phyloP scores from a whole-genome alignment of 306 rosid genomes.

The Pyrus pyrifolia region DNA sequence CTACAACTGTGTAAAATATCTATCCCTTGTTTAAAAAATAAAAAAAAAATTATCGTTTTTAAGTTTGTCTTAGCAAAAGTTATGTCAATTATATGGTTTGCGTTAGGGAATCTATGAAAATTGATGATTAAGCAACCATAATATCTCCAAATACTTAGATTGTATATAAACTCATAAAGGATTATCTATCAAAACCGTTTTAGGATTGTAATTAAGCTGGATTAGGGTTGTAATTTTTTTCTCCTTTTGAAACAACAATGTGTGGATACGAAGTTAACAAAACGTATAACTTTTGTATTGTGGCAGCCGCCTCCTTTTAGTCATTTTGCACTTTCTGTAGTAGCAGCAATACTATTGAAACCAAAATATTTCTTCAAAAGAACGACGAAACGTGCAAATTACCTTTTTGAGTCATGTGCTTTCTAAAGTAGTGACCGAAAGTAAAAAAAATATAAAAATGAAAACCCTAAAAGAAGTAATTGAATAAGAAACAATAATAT shows the following conservation, averaged over 20 bases:
- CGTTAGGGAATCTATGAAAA: not conserved
- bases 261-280: not conserved
- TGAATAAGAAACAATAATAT: too few relatives aligned
- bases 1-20: too few relatives aligned
- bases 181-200: not conserved
- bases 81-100: not conserved
- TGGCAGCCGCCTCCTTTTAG: slow-evolving; percentile 35
- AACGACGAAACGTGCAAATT: slow-evolving; percentile 6
- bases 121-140: not conserved
- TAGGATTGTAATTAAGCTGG: not conserved
- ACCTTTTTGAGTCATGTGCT: slow-evolving; percentile 20
- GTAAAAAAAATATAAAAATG: not conserved
- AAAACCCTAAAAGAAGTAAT: not conserved
- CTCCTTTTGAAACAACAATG: not conserved
- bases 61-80: not conserved
- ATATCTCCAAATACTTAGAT: not conserved
- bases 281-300: not conserved
- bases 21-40: too few relatives aligned
- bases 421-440: slow-evolving; percentile 24
- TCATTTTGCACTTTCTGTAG: slow-evolving; percentile 22
- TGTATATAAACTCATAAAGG: not conserved
- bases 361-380: not conserved
- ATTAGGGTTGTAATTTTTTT: not conserved
- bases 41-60: not conserved
- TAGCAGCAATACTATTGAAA: slow-evolving; percentile 3